phyloP scores from a whole-genome alignment of 2,329 filamentous ascomycete genomes.

The Cladosporium colombiae region DNA sequence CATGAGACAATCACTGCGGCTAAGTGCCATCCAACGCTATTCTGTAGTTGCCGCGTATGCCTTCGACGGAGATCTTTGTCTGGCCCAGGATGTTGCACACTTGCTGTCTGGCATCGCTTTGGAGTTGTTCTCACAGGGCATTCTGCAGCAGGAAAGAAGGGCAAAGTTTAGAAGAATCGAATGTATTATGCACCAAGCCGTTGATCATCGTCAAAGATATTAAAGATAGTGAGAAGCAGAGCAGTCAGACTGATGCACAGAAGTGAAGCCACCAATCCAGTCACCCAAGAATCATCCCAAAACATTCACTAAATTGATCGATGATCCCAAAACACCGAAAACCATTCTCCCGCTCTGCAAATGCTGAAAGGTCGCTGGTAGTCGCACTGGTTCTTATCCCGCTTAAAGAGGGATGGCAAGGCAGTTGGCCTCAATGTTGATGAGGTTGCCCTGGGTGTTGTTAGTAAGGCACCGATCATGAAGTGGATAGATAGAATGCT shows the following conservation, averaged over 20 bases:
- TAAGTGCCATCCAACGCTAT: neutral
- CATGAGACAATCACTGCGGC: neutral
- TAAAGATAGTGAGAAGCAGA: constrained; percentile 5
- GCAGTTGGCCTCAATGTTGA: constrained; percentile 20
- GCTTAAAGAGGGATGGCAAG: constrained; percentile 20
- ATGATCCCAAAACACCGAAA: constrained; percentile 13
- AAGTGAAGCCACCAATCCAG: constrained; percentile 11
- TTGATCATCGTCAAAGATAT: constrained; percentile 6
- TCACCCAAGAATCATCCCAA: constrained; percentile 16
- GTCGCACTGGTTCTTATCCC: constrained; percentile 1
- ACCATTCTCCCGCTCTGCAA: constrained; percentile 20
- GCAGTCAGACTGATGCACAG: constrained; percentile 14
- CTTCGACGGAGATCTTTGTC: neutral
- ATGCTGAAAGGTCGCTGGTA: constrained; percentile 20
- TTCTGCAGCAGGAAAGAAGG: neutral
- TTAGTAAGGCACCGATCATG: neutral
- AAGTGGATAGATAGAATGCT: neutral
- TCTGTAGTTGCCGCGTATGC: neutral
- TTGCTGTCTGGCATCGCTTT: neutral
- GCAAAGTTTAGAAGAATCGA: constrained; percentile 9
- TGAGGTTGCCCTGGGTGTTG: constrained; percentile 14
- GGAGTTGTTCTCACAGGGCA: neutral
- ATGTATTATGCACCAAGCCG: constrained; percentile 16
- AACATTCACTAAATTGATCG: constrained; percentile 1
- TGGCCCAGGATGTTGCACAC: neutral